Evolutionary conservation across 2,329 filamentous ascomycete genomes (phyloP), one percentile per base, ranked within the genome.

Genomic region (Hymenoscyphus fraxineus): DNA sequence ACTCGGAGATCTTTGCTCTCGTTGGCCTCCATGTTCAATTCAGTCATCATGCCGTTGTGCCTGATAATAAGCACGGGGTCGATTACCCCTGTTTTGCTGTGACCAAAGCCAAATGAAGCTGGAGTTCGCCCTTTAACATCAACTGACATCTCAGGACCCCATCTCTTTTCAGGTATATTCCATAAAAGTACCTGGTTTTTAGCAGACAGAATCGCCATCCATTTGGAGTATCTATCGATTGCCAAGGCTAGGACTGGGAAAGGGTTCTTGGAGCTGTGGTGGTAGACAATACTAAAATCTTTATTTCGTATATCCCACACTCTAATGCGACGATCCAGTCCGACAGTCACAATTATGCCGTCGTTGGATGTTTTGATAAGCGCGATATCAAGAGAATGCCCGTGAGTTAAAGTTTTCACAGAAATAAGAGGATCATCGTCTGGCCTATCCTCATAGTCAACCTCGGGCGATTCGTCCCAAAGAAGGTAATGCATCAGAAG

Each of bases 401-500:
- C 88, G 15, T 82, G 80, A 32, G 80, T 79, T 12, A 93, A 74
- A 1, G 85, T 86, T 60, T 83, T 83, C 58, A 91, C 80, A 0
- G 82, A 83, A 13, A 93, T 76, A 0, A 83, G 76, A 0, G 84
- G 80, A 27, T 80, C 77, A 38, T 81, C 78, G n/a, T 80, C 77
- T 0, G 74, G 69, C 32, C 69, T 65, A 47, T 80, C 78, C 6
- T 82, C 79, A 5, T 80, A 77, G 9, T 82, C 78, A 6, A 78
- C 77, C 1, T 81, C 80, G 15, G 78, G 77, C 22, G 80, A 76
- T 6, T 78, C 76, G 64, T 88, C 87, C 83, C 86, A 90, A 0
- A 94, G 78, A 6, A 94, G 79, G 70, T 90, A 91, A 67, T 88
- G 91, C 80, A 91, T 91, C 7, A 93, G 79, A 7, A 93, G 77